Conservation (phyloP, 169 alveolate species). For the Plasmodium chabaudi region DNA sequence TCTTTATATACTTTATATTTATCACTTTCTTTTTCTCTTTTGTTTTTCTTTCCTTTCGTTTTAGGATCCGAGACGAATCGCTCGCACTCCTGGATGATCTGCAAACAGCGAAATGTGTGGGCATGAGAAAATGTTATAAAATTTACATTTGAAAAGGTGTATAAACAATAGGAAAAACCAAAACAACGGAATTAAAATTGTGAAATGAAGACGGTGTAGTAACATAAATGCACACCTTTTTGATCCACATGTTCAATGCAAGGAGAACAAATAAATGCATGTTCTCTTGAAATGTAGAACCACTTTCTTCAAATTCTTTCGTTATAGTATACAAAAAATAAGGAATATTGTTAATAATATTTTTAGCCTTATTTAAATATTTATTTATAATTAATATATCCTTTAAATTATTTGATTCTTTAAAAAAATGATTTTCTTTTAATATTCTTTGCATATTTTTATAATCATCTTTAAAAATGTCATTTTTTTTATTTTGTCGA, state of each 20-base stretch:
- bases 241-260: conserved; percentile 58
- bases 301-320: conserved; percentile 57
- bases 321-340: conserved; percentile 44
- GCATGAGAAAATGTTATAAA: background rate
- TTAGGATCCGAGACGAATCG: conserved; percentile 31
- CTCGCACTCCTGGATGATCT: conserved; percentile 44
- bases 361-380: conserved; percentile 47
- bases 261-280: conserved; percentile 60
- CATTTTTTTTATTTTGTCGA: background rate
- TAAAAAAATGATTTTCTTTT: conserved; percentile 27
- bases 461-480: conserved; percentile 36
- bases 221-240: conserved; percentile 10
- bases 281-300: conserved; percentile 23
- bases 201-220: background rate
- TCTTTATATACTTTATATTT: conserved; percentile 26
- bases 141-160: too few relatives aligned
- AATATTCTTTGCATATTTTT: conserved; percentile 48
- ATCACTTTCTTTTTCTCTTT: conserved; percentile 15
- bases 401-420: conserved; percentile 30
- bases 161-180: too few relatives aligned
- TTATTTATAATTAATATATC: conserved; percentile 53
- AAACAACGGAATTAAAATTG: too few relatives aligned
- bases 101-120: background rate
- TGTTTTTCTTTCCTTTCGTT: conserved; percentile 10
- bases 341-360: conserved; percentile 26